phyloP scores from a whole-genome alignment of 1,284 basidiomycete species.

The Sporisorium scitamineum region DNA sequence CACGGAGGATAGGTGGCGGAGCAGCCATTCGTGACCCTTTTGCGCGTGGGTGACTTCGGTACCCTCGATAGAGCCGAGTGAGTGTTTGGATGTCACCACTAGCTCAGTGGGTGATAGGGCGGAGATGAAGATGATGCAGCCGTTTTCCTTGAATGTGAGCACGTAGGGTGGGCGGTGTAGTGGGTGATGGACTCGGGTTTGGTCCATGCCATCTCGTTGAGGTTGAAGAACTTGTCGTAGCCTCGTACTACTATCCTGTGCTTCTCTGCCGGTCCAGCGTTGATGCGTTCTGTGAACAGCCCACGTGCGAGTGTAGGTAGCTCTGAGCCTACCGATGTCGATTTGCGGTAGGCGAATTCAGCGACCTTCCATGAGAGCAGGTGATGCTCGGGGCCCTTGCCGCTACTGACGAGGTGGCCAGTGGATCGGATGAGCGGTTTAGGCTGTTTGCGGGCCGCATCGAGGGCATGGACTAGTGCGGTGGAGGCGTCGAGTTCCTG shows the following conservation, averaged over 20 bases:
- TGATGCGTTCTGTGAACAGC: constrained; percentile 59
- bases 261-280: constrained; percentile 23
- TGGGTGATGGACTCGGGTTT: constrained; percentile 70
- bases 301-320: constrained; percentile 67
- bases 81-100: constrained; percentile 90
- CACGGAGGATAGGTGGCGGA: constrained; percentile 76
- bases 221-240: constrained; percentile 99
- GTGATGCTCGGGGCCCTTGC: constrained; percentile 24
- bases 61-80: constrained; percentile 51
- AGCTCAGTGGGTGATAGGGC: constrained; percentile 82
- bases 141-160: constrained; percentile 94
- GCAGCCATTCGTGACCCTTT: constrained; percentile 85
- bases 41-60: constrained; percentile 76
- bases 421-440: constrained; percentile 57
- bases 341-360: constrained; percentile 68
- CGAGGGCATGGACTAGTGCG: constrained; percentile 41
- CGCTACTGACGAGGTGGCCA: constrained; percentile 21
- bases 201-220: constrained; percentile 94
- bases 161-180: constrained; percentile 85
- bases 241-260: constrained; percentile 88
- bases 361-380: constrained; percentile 64
- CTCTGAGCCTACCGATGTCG: constrained; percentile 47
- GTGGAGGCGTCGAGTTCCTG: constrained; percentile 28
- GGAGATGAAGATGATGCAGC: constrained; percentile 96
- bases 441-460: constrained; percentile 18